Conservation (phyloP, 352 stramenopile genomes). For the Blastocystis sp. region DNA sequence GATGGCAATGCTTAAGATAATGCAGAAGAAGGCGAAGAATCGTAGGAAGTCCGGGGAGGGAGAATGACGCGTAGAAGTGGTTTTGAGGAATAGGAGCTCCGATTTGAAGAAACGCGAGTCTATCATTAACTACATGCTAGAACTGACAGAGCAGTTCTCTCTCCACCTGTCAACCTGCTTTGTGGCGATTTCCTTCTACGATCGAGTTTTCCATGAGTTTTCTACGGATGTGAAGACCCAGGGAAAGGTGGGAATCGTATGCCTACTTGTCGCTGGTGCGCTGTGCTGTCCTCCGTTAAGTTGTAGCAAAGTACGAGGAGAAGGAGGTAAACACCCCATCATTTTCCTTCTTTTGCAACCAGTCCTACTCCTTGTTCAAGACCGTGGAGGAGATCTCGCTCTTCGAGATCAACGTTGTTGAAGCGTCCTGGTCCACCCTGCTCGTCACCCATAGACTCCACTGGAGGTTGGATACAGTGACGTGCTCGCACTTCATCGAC, state of each 20-base stretch:
- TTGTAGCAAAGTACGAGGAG: slow-evolving; percentile 56
- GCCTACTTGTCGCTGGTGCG: slow-evolving; percentile 41
- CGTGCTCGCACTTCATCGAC: slow-evolving; percentile 23
- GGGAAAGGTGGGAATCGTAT: slow-evolving; percentile 41
- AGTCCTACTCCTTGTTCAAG: slow-evolving; percentile 13
- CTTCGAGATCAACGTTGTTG: slow-evolving; percentile 22
- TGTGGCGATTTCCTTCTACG: slow-evolving; percentile 22
- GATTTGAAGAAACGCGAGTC: slow-evolving; percentile 21
- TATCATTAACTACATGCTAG: slow-evolving; percentile 42
- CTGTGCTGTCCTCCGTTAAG: neutral
- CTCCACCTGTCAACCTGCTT: slow-evolving; percentile 45
- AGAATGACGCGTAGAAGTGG: neutral
- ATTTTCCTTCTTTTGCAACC: slow-evolving; percentile 43
- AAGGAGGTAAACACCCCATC: slow-evolving; percentile 45
- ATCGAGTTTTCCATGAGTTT: slow-evolving; percentile 30
- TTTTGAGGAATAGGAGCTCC: neutral
- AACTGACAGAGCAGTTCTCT: slow-evolving; percentile 38
- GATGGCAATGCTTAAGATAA: neutral
- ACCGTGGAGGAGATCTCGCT: neutral
- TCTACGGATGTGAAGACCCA: slow-evolving; percentile 32
- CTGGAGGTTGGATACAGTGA: slow-evolving; percentile 22
- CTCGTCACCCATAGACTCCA: neutral
- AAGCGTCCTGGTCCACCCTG: neutral
- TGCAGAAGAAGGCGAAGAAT: neutral
- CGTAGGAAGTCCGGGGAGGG: neutral